Conservation (phyloP, 345 rosid genomes). For the Diplotaxis tenuifolia region DNA sequence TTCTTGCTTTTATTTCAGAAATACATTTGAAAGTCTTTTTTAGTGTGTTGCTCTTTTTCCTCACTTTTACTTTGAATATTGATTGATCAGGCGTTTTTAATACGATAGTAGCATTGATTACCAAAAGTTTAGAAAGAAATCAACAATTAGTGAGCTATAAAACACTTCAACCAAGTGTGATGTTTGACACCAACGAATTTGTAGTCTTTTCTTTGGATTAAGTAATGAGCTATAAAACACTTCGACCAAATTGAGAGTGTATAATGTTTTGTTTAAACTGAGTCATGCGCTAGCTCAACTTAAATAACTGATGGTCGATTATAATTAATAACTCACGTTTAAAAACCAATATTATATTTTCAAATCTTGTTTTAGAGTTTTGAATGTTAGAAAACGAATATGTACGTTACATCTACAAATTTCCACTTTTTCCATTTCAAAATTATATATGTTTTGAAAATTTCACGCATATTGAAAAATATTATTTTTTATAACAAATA, state of each 20-base stretch:
- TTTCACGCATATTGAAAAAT: no score
- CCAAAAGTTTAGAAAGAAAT: neutral
- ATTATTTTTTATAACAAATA: no score
- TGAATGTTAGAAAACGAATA: no score
- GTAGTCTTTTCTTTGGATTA: neutral
- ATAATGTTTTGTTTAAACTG: neutral
- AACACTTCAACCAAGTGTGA: neutral
- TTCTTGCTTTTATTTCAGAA: neutral
- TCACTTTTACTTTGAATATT: neutral
- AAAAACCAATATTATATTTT: no score
- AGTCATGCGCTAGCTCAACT: no score
- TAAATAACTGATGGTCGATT: no score
- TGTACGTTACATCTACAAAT: no score
- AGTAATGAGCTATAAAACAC: no score
- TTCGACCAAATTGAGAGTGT: neutral
- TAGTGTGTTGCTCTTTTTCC: neutral
- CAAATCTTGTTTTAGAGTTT: no score
- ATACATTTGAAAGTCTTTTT: neutral
- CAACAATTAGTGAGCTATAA: neutral
- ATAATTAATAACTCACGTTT: no score
- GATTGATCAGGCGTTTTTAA: neutral
- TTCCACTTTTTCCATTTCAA: no score
- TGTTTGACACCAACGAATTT: neutral
- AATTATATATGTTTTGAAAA: no score
- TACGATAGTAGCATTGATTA: neutral